Base-by-base conservation (phyloP, 495 filamentous ascomycete species). In the Podospora pseudoanserina region DNA sequence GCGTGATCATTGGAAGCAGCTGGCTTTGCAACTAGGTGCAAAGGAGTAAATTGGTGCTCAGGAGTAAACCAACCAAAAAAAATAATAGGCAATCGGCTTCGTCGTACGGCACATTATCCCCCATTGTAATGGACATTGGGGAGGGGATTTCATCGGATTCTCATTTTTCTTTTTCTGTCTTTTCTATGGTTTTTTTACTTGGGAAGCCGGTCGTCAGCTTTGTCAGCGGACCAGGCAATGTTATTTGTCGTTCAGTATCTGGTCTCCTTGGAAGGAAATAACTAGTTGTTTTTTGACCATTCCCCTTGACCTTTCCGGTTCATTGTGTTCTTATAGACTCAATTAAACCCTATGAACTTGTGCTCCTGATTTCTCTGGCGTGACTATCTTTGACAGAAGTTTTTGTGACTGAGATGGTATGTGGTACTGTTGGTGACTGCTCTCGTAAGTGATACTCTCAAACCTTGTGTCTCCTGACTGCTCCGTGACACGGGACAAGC, bases 1-100 rank as follows among this genome's bases (percentile, higher is more conserved):
- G 65, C 79, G 83, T 71, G 85, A 88, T 71, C 86, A 87, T 68
- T 90, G 87, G 85, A 87, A 86, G 74, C 77, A 75, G 32, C 64
- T 86, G 67, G 88, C 86, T 62, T 76, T 86, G 26, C 73, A 69
- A 69, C 74, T 73, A 64, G 73, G 76, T 72, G 76, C 67, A 67
- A 73, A 70, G 70, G 79, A 80, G 76, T 65, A 73, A 76, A 75
- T 19, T 63, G 61, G 61, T 63, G 61, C 61, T 20, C 13, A 49
- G 13, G 9, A 63, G 32, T 23, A 49, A 44, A 49, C 61, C 28
- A 63, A 63, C 20, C 26, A 28, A 39, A 63, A 63, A 44, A 61
- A 61, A 69, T 49, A 65, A 68, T 49, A 65, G 71, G 72, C 74
- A 74, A 67, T 75, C 71, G 68, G 72, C 69, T 74, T 73, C 63